These are phyloP conservation scores for Cutaneotrichosporon sp. DNA, from an alignment of 1,284 basidiomycete species.

Conservation along the genomic window DNA sequence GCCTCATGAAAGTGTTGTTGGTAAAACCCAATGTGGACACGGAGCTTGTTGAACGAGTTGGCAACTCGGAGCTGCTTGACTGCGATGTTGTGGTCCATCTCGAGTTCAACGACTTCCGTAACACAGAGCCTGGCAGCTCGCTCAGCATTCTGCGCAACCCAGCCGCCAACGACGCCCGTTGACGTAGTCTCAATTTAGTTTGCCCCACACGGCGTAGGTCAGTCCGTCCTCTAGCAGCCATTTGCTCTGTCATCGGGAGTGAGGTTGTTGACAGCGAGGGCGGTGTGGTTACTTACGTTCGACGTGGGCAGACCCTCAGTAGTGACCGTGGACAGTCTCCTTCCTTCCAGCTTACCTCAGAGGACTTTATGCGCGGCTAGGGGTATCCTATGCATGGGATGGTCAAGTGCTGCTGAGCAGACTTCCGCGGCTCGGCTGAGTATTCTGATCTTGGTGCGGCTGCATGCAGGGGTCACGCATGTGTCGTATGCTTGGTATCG, in stretches of 20 bases:
- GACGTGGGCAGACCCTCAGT: no score
- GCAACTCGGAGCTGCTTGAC: conserved; percentile 33
- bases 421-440: no score
- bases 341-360: no score
- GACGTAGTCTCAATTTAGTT: conserved; percentile 30
- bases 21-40: conserved; percentile 45
- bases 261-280: conserved; percentile 26
- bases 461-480: no score
- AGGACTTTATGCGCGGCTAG: no score
- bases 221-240: conserved; percentile 36
- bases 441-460: no score
- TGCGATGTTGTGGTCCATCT: conserved; percentile 41
- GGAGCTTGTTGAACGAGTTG: conserved; percentile 34
- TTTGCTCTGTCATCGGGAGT: conserved; percentile 23
- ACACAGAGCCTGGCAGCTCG: conserved; percentile 42
- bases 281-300: conserved; percentile 7
- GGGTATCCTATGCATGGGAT: no score
- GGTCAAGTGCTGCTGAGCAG: no score
- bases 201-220: conserved; percentile 32
- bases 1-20: conserved; percentile 38
- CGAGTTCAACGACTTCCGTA: conserved; percentile 48
- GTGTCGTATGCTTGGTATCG: no score
- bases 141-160: conserved; percentile 32
- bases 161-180: conserved; percentile 29
- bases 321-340: no score